A percentile compares a stretch with the other conserved stretches of the same genome.
Evolutionary conservation across 2,329 filamentous ascomycete species (phyloP).

Genomic region (Alternaria sp.): DNA sequence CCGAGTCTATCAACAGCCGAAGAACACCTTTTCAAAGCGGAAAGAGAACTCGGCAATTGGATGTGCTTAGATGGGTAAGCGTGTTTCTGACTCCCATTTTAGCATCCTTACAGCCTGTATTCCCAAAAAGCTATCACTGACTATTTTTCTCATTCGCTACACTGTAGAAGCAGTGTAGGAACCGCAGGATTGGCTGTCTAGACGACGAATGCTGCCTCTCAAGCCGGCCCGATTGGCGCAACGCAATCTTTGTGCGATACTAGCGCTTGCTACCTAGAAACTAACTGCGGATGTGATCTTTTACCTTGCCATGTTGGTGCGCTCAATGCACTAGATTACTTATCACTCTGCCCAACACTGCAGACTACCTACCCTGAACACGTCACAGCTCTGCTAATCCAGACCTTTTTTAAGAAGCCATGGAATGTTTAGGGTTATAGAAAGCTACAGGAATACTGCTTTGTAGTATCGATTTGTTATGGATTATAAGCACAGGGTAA

Average conservation of each 20-base stretch:
- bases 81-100: accelerated
- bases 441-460: no score
- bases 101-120: no score
- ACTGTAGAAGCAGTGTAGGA: no score
- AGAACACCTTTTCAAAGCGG: background rate
- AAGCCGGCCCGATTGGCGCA: background rate
- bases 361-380: accelerated
- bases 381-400: no score
- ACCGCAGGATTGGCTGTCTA: no score
- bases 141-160: no score
- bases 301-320: no score
- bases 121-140: no score
- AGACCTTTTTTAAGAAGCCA: accelerated
- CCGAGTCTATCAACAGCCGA: background rate
- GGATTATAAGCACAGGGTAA: no score
- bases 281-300: accelerated
- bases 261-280: background rate
- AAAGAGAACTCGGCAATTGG: background rate
- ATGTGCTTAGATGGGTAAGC: background rate
- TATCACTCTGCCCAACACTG: accelerated
- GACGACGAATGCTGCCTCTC: accelerated
- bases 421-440: accelerated
- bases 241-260: background rate
- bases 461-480: no score
- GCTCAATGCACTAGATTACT: no score